Percentiles rank a stretch among this genome's conserved stretches.
These are phyloP conservation scores for Globisporangium polare DNA, from an alignment of 352 stramenopile species.

Conservation along the genomic window DNA sequence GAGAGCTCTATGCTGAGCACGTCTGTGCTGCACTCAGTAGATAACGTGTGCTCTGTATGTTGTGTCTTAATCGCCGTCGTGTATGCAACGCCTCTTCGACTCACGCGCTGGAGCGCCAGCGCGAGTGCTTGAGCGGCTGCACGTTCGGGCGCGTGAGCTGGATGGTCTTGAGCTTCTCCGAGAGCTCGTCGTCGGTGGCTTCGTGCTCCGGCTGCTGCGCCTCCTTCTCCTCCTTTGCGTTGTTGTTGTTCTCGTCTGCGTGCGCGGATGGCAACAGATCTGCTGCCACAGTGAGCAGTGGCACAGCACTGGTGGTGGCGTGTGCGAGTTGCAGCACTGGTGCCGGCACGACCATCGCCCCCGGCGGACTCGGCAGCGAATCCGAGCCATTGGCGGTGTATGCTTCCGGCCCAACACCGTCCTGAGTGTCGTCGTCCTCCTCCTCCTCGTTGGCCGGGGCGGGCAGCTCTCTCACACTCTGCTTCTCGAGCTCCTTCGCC, in stretches of 20 bases:
- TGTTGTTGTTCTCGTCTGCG: neutral
- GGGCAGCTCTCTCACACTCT: slow-evolving; percentile 27
- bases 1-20: neutral
- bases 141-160: slow-evolving; percentile 58
- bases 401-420: slow-evolving; percentile 6
- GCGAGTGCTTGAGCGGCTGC: slow-evolving; percentile 43
- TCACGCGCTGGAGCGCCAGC: slow-evolving; percentile 19
- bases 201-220: slow-evolving; percentile 17
- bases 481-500: slow-evolving; percentile 37
- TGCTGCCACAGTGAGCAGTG: neutral
- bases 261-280: neutral
- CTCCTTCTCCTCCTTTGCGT: slow-evolving; percentile 7
- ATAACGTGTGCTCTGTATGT: no score
- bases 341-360: slow-evolving; percentile 7
- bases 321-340: neutral
- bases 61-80: neutral
- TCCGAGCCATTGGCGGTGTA: neutral
- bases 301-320: neutral
- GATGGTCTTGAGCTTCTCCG: slow-evolving; percentile 62
- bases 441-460: slow-evolving; percentile 9
- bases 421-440: neutral
- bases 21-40: neutral
- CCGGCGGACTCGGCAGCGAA: slow-evolving; percentile 4
- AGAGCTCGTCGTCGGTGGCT: slow-evolving; percentile 51
- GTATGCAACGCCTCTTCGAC: neutral